phyloP scores from a whole-genome alignment of 441 rosid genomes.

The Codiaeum variegatum region DNA sequence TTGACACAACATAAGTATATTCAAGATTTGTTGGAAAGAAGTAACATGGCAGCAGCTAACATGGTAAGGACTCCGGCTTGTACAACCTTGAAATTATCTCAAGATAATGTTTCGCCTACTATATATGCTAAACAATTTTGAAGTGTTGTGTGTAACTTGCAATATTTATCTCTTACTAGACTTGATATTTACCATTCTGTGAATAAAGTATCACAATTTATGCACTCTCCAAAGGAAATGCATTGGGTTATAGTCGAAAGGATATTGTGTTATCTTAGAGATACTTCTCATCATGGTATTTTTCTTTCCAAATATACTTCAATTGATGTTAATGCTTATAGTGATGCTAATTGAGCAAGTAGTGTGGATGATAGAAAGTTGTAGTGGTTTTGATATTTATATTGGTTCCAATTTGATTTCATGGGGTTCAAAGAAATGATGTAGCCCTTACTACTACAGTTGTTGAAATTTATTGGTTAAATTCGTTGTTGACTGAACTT shows the following conservation, averaged over 20 bases:
- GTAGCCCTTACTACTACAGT: not conserved
- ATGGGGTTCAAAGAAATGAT: not conserved
- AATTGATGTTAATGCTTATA: not conserved
- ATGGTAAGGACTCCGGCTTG: not conserved
- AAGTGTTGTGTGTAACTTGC: not conserved
- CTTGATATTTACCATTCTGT: not conserved
- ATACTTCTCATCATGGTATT: not conserved
- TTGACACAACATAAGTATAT: too few species aligned
- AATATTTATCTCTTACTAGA: too few species aligned
- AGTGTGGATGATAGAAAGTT: not conserved
- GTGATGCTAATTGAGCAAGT: not conserved
- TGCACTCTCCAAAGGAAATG: not conserved
- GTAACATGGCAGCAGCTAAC: not conserved
- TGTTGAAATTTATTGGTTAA: not conserved
- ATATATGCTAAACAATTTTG: not conserved
- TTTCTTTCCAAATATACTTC: not conserved
- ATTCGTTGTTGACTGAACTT: not conserved
- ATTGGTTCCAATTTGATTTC: not conserved
- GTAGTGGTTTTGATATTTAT: not conserved
- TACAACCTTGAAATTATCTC: not conserved
- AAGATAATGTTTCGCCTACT: too few species aligned
- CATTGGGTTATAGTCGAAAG: not conserved
- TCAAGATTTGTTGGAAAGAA: not conserved
- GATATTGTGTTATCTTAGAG: not conserved
- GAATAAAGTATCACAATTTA: not conserved